A percentile compares a stretch with the other conserved stretches of the same genome.
Conservation (phyloP, 2,329 filamentous ascomycete genomes). For the Tolypocladium pustulatum region DNA sequence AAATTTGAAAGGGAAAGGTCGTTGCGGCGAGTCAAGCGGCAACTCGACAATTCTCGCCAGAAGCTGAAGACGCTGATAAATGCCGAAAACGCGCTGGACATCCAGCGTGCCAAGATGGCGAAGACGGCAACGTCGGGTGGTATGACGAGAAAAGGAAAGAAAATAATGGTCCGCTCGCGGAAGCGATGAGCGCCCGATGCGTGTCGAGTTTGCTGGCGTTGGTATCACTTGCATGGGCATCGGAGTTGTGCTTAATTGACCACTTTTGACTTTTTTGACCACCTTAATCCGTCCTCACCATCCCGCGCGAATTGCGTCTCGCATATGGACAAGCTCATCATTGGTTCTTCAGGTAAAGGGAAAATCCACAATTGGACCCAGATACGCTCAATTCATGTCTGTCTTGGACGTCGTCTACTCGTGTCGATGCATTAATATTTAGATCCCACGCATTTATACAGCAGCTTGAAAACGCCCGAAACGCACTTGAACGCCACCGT, state of each 20-base stretch:
- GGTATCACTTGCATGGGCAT: background rate
- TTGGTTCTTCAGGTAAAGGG: background rate
- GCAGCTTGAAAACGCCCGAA: conserved; percentile 35
- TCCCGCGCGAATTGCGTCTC: background rate
- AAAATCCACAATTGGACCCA: background rate
- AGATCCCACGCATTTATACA: conserved; percentile 39
- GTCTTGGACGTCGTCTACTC: background rate
- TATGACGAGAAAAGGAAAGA: conserved; percentile 48
- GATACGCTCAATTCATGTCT: background rate
- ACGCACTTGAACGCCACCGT: conserved; percentile 45
- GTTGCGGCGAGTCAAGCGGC: conserved; percentile 33
- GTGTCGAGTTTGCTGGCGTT: background rate
- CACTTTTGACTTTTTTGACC: background rate
- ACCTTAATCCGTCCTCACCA: background rate
- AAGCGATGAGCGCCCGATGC: conserved; percentile 36
- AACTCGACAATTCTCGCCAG: conserved; percentile 39
- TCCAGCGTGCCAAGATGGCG: conserved; percentile 53
- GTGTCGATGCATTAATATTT: conserved; percentile 22
- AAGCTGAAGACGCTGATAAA: conserved; percentile 44
- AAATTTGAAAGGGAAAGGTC: conserved; percentile 29
- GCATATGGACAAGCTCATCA: no score
- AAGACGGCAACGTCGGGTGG: conserved; percentile 53
- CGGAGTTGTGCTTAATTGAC: background rate
- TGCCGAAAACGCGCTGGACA: conserved; percentile 45
- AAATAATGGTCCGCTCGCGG: conserved; percentile 51